phyloP scores from a whole-genome alignment of 2,329 filamentous ascomycete genomes.

The Phyllachora maydis region DNA sequence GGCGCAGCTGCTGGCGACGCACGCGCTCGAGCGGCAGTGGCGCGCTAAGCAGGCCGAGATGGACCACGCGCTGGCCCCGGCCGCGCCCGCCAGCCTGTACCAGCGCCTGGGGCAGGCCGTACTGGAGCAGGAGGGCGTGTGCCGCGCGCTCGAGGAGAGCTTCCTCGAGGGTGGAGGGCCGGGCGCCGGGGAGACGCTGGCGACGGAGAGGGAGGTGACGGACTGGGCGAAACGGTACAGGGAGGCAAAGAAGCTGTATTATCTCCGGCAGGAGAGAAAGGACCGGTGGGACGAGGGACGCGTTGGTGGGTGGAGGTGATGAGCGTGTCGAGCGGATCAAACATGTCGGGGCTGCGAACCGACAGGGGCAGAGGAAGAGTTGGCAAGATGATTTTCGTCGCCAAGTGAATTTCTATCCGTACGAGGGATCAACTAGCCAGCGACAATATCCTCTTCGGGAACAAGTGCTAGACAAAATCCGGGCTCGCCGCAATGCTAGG shows the following conservation, averaged over 20 bases:
- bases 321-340: neutral
- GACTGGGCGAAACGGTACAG: conserved; percentile 74
- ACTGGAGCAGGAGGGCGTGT: conserved; percentile 64
- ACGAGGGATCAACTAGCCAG: too few relatives aligned
- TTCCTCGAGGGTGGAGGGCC: conserved; percentile 45
- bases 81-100: conserved; percentile 73
- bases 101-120: conserved; percentile 58
- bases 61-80: conserved; percentile 66
- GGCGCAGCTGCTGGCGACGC: conserved; percentile 61
- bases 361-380: too few relatives aligned
- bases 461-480: too few relatives aligned
- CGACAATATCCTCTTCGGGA: too few relatives aligned
- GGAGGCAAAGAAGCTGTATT: conserved; percentile 60
- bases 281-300: conserved; percentile 90
- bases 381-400: too few relatives aligned
- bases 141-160: conserved; percentile 74
- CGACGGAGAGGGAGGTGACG: conserved; percentile 59
- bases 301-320: conserved; percentile 84
- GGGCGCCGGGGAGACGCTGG: conserved; percentile 40
- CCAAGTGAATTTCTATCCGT: too few relatives aligned
- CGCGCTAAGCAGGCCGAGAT: conserved; percentile 73
- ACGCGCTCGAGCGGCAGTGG: conserved; percentile 85
- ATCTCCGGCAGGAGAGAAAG: conserved; percentile 68
- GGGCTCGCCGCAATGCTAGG: too few relatives aligned
- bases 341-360: conserved; percentile 66